phyloP scores from a whole-genome alignment of 148 eudicot species.

The Oxyria digyna region DNA sequence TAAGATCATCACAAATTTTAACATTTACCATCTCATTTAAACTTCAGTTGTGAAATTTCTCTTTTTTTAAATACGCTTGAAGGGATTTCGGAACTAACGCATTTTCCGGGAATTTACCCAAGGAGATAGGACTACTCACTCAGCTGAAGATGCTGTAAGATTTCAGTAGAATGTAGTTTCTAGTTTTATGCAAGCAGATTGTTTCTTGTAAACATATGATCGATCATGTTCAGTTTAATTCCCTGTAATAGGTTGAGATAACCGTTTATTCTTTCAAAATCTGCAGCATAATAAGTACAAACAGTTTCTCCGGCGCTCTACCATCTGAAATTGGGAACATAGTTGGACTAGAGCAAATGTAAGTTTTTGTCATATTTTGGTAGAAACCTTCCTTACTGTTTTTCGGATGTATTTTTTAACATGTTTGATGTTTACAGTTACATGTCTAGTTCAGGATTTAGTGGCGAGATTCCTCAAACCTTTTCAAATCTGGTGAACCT shows the following conservation, averaged over 20 bases:
- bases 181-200: not conserved
- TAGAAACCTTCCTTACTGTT: too few relatives aligned
- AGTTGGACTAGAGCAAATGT: constrained; percentile 39
- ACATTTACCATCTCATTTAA: not conserved
- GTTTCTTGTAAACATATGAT: not conserved
- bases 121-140: constrained; percentile 53
- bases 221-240: not conserved
- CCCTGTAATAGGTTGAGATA: not conserved
- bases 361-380: constrained; percentile 14
- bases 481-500: constrained; percentile 47
- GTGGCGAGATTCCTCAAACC: constrained; percentile 57
- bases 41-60: not conserved
- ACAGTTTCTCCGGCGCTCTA: constrained; percentile 63
- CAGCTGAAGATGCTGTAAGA: constrained; percentile 49
- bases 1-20: constrained; percentile 11
- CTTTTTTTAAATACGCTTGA: not conserved
- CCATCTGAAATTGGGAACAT: constrained; percentile 70
- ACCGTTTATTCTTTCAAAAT: not conserved
- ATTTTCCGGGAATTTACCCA: constrained; percentile 57
- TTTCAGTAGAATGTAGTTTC: not conserved
- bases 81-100: constrained; percentile 57
- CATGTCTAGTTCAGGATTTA: constrained; percentile 45
- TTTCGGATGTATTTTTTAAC: too few relatives aligned
- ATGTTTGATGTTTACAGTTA: too few relatives aligned
- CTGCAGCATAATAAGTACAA: constrained; percentile 52